A percentile compares a stretch with the other conserved stretches of the same genome.
phyloP scores from a whole-genome alignment of 139 green algal species.

The Chlamydomonas sphaeroides region DNA sequence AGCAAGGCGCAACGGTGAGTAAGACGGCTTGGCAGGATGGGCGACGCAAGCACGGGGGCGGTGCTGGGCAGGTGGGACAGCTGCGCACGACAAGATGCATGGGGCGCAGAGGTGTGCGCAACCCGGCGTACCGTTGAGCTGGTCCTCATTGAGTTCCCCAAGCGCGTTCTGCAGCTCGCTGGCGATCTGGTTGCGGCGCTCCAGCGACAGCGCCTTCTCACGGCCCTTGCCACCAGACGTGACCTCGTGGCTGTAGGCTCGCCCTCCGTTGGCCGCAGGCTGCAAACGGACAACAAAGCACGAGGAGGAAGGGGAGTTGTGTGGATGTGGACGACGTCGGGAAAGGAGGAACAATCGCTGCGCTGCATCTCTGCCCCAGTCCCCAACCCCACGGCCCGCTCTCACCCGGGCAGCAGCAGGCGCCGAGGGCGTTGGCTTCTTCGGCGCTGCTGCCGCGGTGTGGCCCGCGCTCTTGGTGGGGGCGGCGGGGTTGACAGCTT shows the following conservation, averaged over 20 bases:
- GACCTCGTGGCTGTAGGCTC: conserved; percentile 39
- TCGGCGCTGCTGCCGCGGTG: not conserved
- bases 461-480: conserved; percentile 12
- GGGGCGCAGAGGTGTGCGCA: too few relatives aligned
- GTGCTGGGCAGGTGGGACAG: too few relatives aligned
- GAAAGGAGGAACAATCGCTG: too few relatives aligned
- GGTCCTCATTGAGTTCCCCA: conserved; percentile 20
- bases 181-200: conserved; percentile 33
- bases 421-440: not conserved
- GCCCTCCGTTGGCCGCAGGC: conserved; percentile 24
- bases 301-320: too few relatives aligned
- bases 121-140: conserved; percentile 26
- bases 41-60: too few relatives aligned
- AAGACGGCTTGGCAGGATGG: too few relatives aligned
- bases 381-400: too few relatives aligned
- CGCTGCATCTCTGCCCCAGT: too few relatives aligned
- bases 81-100: too few relatives aligned
- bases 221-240: conserved; percentile 27
- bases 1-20: too few relatives aligned
- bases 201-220: conserved; percentile 22
- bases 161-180: conserved; percentile 40
- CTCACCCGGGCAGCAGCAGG: not conserved
- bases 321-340: too few relatives aligned
- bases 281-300: too few relatives aligned
- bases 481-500: not conserved